A percentile compares a stretch with the other conserved stretches of the same genome.
These are phyloP conservation scores for Paecilomyces sp. DNA, from an alignment of 2,329 filamentous ascomycete genomes.

Conservation along the genomic window DNA sequence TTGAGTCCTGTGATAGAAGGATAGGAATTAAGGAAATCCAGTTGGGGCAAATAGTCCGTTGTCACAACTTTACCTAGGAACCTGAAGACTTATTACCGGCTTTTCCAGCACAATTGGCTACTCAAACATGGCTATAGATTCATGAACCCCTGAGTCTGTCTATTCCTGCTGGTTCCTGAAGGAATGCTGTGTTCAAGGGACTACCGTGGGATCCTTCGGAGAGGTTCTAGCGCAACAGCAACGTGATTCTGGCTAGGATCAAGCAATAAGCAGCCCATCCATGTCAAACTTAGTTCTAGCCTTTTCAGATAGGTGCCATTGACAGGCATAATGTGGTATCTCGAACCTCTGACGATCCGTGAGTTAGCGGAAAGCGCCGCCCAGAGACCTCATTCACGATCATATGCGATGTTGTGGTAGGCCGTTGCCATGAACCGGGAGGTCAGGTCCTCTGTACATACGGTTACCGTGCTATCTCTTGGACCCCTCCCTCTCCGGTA, in stretches of 20 bases:
- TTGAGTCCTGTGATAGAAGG: neutral
- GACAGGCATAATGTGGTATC: neutral
- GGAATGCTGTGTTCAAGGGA: neutral
- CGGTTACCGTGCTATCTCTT: neutral
- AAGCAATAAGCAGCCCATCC: neutral
- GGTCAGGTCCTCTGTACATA: neutral
- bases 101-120: neutral
- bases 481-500: neutral
- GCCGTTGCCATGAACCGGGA: neutral
- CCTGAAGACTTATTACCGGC: neutral
- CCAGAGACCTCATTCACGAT: neutral
- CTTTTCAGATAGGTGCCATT: neutral
- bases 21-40: neutral
- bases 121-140: neutral
- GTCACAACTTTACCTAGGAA: neutral
- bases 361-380: neutral
- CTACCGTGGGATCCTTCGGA: neutral
- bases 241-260: neutral
- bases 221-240: neutral
- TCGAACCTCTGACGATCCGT: neutral
- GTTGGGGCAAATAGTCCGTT: neutral
- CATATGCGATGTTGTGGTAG: neutral
- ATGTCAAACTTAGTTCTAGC: neutral
- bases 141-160: neutral
- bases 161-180: neutral